Evolutionary conservation across 306 rosid genomes (phyloP).

Genomic region (Heteromeles arbutifolia): DNA sequence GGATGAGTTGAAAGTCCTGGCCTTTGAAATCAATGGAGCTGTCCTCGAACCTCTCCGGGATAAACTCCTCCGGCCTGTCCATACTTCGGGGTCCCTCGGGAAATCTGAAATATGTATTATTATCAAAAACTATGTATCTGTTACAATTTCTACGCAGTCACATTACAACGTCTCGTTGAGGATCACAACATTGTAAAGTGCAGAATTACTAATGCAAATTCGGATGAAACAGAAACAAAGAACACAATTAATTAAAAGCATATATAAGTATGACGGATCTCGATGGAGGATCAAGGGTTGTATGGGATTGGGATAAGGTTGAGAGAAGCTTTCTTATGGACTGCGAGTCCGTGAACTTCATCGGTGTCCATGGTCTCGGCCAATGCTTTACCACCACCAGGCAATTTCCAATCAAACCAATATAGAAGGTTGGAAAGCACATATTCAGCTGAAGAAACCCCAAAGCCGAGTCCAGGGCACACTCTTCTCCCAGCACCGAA

Average conservation of each 20-base stretch:
- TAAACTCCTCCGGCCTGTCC: too few species aligned
- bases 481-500: conserved; percentile 33
- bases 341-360: conserved; percentile 7
- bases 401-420: conserved; percentile 44
- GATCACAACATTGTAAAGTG: not conserved
- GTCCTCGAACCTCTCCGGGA: too few species aligned
- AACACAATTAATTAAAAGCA: too few species aligned
- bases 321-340: conserved; percentile 28
- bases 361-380: conserved; percentile 16
- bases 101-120: too few species aligned
- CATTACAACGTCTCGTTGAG: too few species aligned
- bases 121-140: not conserved
- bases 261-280: too few species aligned
- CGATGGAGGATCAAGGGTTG: not conserved
- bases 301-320: conserved; percentile 18
- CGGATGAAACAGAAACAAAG: too few species aligned
- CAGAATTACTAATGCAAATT: too few species aligned
- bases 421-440: conserved; percentile 21
- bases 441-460: not conserved
- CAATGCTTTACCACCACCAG: not conserved
- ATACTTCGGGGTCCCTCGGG: too few species aligned
- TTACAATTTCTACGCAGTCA: too few species aligned
- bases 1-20: too few species aligned
- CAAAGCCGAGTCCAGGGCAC: conserved; percentile 25
- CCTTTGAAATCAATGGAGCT: too few species aligned